These are phyloP conservation scores for Vigna angularis DNA, from an alignment of 306 rosid genomes.

Conservation along the genomic window DNA sequence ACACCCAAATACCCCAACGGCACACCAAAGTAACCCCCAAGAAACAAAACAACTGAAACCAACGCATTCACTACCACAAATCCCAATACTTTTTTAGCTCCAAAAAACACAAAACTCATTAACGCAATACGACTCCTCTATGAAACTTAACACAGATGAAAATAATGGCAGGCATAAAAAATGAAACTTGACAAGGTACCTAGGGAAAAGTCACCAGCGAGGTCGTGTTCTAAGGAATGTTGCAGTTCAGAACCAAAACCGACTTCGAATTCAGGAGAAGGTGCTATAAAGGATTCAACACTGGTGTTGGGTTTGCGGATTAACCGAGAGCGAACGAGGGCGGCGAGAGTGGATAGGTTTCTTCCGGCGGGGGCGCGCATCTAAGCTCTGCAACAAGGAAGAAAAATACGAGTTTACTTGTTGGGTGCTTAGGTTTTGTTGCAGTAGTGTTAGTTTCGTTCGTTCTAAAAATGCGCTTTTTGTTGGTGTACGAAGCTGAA, in stretches of 20 bases:
- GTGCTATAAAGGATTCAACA: neutral
- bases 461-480: neutral
- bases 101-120: constrained; percentile 37
- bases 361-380: constrained; percentile 45
- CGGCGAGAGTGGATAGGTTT: constrained; percentile 49
- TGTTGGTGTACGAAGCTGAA: constrained; percentile 14
- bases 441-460: neutral
- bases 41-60: constrained; percentile 32
- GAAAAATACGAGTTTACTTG: neutral
- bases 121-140: neutral
- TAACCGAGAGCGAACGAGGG: neutral
- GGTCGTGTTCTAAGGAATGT: constrained; percentile 2
- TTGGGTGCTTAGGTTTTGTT: neutral
- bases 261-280: constrained; percentile 16
- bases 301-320: neutral
- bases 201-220: neutral
- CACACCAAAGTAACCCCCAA: constrained; percentile 10
- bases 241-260: neutral
- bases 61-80: neutral
- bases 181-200: constrained; percentile 33
- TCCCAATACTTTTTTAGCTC: neutral
- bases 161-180: constrained; percentile 33
- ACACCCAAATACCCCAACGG: constrained; percentile 26
- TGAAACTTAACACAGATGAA: constrained; percentile 15
- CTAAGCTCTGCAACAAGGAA: constrained; percentile 20